Percentiles rank a stretch among this genome's conserved stretches.
These are phyloP conservation scores for Coniella lustricola DNA, from an alignment of 2,329 filamentous ascomycete genomes.

Conservation along the genomic window DNA sequence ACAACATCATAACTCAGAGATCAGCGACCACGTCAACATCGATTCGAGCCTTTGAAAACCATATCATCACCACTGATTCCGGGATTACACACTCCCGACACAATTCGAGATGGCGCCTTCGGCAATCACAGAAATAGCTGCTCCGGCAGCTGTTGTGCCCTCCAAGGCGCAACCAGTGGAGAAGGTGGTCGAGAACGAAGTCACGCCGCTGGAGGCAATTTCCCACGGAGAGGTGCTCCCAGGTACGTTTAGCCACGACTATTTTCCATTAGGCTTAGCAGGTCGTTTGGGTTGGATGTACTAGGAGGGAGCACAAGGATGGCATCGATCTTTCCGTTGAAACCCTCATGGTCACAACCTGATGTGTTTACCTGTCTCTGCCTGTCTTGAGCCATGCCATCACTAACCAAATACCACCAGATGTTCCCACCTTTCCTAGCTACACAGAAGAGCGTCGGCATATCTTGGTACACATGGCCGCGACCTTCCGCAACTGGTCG, in stretches of 20 bases:
- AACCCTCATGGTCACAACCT: no score
- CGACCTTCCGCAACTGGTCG: constrained; percentile 60
- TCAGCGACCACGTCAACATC: not conserved
- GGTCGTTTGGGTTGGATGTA: not conserved
- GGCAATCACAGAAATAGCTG: constrained; percentile 3
- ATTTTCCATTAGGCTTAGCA: not conserved
- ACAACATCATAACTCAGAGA: not conserved
- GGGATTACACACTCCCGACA: not conserved
- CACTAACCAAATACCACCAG: constrained; percentile 20
- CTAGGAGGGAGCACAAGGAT: no score
- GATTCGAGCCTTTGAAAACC: not conserved
- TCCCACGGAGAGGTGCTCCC: constrained; percentile 24
- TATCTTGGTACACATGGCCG: constrained; percentile 59
- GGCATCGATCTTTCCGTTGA: no score
- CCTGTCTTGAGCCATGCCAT: not conserved
- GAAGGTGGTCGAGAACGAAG: constrained; percentile 12
- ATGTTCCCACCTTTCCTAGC: constrained; percentile 35
- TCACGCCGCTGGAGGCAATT: constrained; percentile 23
- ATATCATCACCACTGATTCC: no score
- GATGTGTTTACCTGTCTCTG: no score
- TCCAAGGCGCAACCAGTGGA: constrained; percentile 7
- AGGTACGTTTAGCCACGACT: constrained; percentile 12
- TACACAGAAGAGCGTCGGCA: constrained; percentile 48
- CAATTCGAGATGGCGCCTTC: constrained; percentile 8
- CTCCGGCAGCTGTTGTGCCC: constrained; percentile 1